These are phyloP conservation scores for Pseudozyma sp. DNA, from an alignment of 1,284 basidiomycete species.

Conservation along the genomic window DNA sequence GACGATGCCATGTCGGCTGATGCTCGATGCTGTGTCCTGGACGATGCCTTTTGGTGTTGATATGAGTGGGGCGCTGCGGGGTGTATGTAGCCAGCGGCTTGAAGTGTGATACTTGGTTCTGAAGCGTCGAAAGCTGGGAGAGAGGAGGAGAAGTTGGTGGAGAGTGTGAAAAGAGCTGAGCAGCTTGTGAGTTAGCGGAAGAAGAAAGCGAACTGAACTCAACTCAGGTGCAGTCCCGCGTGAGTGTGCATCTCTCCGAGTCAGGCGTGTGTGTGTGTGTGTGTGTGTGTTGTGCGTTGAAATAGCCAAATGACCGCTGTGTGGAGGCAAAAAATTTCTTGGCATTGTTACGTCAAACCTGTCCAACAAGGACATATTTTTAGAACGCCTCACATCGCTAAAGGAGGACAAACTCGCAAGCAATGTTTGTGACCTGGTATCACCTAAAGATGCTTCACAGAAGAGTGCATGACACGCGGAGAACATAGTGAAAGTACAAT, in stretches of 20 bases:
- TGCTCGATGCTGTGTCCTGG: not conserved
- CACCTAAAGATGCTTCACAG: too few species aligned
- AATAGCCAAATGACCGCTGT: not conserved
- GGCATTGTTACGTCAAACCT: slow-evolving; percentile 6
- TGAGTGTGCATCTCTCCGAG: slow-evolving; percentile 10
- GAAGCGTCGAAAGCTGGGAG: not conserved
- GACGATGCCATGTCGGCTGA: slow-evolving; percentile 32
- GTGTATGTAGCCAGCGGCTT: too few species aligned
- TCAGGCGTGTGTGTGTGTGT: not conserved
- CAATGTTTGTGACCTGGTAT: too few species aligned
- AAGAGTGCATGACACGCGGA: too few species aligned
- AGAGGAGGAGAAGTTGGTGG: not conserved
- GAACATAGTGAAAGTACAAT: too few species aligned
- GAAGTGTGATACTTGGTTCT: too few species aligned
- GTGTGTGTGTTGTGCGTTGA: not conserved
- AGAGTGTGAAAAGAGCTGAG: not conserved
- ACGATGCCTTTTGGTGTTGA: slow-evolving; percentile 5
- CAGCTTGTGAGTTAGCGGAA: too few species aligned
- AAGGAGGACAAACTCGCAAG: too few species aligned
- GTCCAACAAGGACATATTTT: not conserved
- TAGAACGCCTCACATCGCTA: not conserved
- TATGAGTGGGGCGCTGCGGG: not conserved
- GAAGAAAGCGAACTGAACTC: not conserved
- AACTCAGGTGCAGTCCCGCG: not conserved
- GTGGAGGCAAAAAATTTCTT: not conserved